A percentile compares a stretch with the other conserved stretches of the same genome.
phyloP scores from a whole-genome alignment of 2,329 filamentous ascomycete species.

The Microdochium paspali region DNA sequence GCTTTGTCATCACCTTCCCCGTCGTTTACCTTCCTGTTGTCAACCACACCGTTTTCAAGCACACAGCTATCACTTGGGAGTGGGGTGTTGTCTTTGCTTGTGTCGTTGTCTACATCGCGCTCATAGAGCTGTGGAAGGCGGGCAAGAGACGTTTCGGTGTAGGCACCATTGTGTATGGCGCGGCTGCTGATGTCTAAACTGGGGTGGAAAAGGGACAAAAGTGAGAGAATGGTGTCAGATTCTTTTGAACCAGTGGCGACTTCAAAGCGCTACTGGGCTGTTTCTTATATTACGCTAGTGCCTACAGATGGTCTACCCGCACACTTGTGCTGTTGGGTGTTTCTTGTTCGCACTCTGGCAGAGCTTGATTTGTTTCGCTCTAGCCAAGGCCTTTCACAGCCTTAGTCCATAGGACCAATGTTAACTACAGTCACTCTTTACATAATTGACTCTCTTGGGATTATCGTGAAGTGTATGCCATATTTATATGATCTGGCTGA shows the following conservation, averaged over 20 bases:
- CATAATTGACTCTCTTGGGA: too few relatives aligned
- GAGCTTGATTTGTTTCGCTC: not conserved
- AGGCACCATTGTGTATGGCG: not conserved
- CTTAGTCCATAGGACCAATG: not conserved
- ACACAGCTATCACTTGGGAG: slow-evolving; percentile 59
- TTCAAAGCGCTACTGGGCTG: too few relatives aligned
- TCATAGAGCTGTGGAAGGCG: slow-evolving; percentile 63
- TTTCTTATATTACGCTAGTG: too few relatives aligned
- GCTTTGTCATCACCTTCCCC: slow-evolving; percentile 50
- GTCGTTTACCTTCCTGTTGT: slow-evolving; percentile 60
- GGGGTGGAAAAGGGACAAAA: too few relatives aligned
- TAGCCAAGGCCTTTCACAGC: not conserved
- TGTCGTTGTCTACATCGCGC: slow-evolving; percentile 48
- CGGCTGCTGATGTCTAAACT: not conserved
- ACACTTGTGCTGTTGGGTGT: too few relatives aligned
- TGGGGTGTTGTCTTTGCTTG: slow-evolving; percentile 59
- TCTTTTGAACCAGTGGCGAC: too few relatives aligned
- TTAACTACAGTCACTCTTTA: not conserved
- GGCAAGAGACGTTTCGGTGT: slow-evolving; percentile 41
- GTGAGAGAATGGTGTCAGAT: too few relatives aligned
- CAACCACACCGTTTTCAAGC: slow-evolving; percentile 60
- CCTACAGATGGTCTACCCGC: too few relatives aligned
- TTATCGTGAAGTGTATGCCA: too few relatives aligned
- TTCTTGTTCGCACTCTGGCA: too few relatives aligned
- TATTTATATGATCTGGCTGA: too few relatives aligned